Evolutionary conservation across 768 basidiomycete species (phyloP).

Genomic region (Leccinellum luteum): DNA sequence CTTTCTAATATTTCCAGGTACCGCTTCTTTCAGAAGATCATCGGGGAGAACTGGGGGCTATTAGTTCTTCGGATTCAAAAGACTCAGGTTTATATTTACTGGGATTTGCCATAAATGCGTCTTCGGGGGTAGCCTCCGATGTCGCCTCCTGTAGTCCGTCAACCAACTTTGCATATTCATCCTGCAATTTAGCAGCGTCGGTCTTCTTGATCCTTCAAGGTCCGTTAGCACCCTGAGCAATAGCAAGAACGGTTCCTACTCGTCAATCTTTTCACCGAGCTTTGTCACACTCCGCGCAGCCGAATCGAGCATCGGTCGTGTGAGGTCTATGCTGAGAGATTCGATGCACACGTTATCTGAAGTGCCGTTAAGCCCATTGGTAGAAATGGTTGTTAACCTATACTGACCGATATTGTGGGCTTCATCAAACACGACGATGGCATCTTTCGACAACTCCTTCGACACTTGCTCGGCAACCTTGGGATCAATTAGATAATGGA

Average conservation of each 20-base stretch:
- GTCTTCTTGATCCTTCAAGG: conserved; percentile 80
- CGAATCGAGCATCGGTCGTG: conserved; percentile 95
- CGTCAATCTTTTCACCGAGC: conserved; percentile 90
- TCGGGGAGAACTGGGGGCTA: conserved; percentile 76
- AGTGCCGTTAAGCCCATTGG: conserved; percentile 1
- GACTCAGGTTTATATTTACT: conserved; percentile 42
- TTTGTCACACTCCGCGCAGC: conserved; percentile 84
- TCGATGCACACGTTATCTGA: conserved; percentile 98
- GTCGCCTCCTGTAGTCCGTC: conserved; percentile 84
- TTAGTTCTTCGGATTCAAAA: neutral
- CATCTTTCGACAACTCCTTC: conserved; percentile 95
- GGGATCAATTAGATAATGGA: conserved; percentile 97
- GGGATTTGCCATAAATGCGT: conserved; percentile 87
- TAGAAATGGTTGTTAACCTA: neutral
- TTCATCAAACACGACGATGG: conserved; percentile 98
- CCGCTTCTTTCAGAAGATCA: conserved; percentile 90
- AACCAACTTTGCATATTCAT: conserved; percentile 94
- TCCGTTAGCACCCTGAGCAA: conserved; percentile 5
- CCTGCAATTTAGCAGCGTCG: conserved; percentile 91
- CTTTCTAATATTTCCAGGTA: conserved; percentile 97
- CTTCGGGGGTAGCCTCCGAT: conserved; percentile 60
- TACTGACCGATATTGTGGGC: conserved; percentile 94
- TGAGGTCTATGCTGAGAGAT: conserved; percentile 94
- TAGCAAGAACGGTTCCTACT: conserved; percentile 50
- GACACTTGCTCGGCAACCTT: conserved; percentile 99